Base-by-base conservation (phyloP, 768 basidiomycete species). In the Lactarius indigo region DNA sequence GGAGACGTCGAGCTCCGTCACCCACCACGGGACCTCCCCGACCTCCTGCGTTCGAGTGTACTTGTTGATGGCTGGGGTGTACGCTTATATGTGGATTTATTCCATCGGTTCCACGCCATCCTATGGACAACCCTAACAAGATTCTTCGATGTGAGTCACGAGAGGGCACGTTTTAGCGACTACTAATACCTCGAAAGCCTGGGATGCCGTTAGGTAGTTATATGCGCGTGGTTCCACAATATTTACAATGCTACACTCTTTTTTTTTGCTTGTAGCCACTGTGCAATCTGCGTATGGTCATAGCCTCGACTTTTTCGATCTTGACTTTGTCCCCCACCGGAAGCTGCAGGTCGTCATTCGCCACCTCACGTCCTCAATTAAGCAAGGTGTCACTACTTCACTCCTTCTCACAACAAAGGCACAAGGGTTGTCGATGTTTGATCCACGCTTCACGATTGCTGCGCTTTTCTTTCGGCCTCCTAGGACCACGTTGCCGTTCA, bases 321-420 rank as follows among this genome's bases (percentile, higher is more conserved):
- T 52, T 20, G 60, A 61, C 18, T 35, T 61, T 26, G 60, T 52
- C 12, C 60, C 47, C 18, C 47, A n/a, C 31, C n/a, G 35, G 50
- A 54, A 50, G 33, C 33, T 61, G n/a, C 37, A 54, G 23, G 13
- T 12, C 2, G 15, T 52, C 7, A 39, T 61, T 15, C 47, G 13
- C 13, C 47, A 61, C 30, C 60, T 61, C n/a, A 50, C 35, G 26
- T 26, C 50, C 1, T 52, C 50, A 7, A 20, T 54, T 18, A 3
- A 0, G 23, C 30, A 26, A 7, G 50, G 50, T 12, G 26, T 13
- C 47, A 28, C 35, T 28, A 26, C 60, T 1, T 35, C 50, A 1
- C 60, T 61, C 20, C 33, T 61, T 37, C 61, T 54, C 31, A 61
- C 60, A 50, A 50, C 60, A 61, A 50, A 52, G 23, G 57, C 57